These are phyloP conservation scores for Starmerella tilneyi DNA, from an alignment of 805 yeast genomes.

Conservation along the genomic window DNA sequence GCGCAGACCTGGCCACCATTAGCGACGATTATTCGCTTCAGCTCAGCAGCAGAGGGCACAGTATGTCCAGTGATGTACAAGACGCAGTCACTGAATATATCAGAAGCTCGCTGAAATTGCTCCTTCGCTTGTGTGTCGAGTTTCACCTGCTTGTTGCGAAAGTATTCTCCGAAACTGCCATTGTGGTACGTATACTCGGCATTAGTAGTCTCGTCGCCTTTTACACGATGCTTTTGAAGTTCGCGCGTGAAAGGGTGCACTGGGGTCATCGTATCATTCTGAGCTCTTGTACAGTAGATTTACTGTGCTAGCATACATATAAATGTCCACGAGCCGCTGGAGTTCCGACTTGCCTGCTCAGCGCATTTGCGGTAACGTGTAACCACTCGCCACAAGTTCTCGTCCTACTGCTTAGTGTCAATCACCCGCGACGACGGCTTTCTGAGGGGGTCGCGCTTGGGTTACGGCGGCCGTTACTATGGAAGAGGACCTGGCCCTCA, in stretches of 20 bases:
- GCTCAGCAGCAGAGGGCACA: conserved; percentile 58
- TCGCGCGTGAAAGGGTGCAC: conserved; percentile 21
- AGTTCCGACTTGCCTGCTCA: neutral
- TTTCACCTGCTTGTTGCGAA: conserved; percentile 48
- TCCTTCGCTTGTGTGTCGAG: conserved; percentile 41
- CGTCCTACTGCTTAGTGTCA: too few species aligned
- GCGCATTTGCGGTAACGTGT: too few species aligned
- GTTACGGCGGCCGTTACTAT: conserved; percentile 14
- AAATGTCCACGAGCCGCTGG: neutral
- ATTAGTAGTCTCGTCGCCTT: conserved; percentile 15
- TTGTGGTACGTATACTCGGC: conserved; percentile 16
- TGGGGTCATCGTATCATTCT: neutral
- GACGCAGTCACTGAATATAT: conserved; percentile 51
- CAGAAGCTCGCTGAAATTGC: conserved; percentile 36
- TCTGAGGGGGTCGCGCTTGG: neutral
- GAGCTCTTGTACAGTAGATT: neutral
- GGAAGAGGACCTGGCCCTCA: conserved; percentile 18
- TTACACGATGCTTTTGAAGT: conserved; percentile 15
- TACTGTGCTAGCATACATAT: too few species aligned
- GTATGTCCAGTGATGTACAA: conserved; percentile 88
- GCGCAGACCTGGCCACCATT: conserved; percentile 75
- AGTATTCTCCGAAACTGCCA: conserved; percentile 60
- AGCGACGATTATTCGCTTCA: conserved; percentile 58
- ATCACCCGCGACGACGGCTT: neutral
- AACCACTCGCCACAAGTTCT: too few species aligned